Evolutionary conservation across 371 early-diverging fungal species (phyloP), one percentile per base, ranked within the genome.

Genomic region (Fennellomyces sp.): DNA sequence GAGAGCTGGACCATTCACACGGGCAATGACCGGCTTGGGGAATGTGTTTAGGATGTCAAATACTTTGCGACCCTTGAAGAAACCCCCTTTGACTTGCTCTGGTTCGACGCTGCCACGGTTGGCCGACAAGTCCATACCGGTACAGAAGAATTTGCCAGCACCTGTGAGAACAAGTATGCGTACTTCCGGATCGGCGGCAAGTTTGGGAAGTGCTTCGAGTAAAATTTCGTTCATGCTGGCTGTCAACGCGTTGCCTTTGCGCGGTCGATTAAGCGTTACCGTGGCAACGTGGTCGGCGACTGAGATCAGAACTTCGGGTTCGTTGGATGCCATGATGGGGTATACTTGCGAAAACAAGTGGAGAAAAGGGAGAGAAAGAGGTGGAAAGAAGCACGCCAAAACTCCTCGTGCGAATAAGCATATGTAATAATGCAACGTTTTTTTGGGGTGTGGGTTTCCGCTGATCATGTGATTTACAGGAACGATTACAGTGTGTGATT

Each of bases 81-180:
- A 70, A 1, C 70, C 60, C 2, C 63, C 68, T 23, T 76, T 66
- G 53, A 68, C 52, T 42, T 71, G 55, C 54, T 70, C 68, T 12
- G 61, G 66, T 57, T 70, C 58, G 50, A 61, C 35, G 21, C 63
- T 51, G 17, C 67, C 66, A 35, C 66, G 21, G 39, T 66, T 38
- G 36, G 72, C 68, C 52, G 79, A 73, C 33, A 87, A 63, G 63
- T 88, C 87, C 88, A 89, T 88, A 41, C 91, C 91, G 1, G 88
- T 87, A 66, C 90, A 89, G 64, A 91, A 91, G 69, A 78, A 91
- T 52, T 87, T 88, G 49, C 91, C 91, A 17, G 80, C 67, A 7
- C 88, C 91, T 1, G 89, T 88, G 21, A 91, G 58, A 11, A 91
- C 74, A 27, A 89, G 69, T 8, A 84, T 78, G 31, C 88, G 78